Evolutionary conservation across 768 basidiomycete species (phyloP).

Genomic region (Boletus vinaceobasis): DNA sequence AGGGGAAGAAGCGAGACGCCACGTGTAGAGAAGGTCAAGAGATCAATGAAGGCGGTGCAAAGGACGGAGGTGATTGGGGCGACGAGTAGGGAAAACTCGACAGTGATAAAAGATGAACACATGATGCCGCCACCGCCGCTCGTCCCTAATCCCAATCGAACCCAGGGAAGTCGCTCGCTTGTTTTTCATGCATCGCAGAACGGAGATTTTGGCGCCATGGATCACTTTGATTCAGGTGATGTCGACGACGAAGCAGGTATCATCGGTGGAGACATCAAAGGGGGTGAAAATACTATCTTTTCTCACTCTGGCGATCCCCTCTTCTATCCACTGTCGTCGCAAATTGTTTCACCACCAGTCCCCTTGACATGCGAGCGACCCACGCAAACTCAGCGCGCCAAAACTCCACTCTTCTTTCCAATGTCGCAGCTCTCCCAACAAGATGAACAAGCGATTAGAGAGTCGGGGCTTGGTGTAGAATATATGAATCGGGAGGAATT

Average conservation of each 20-base stretch:
- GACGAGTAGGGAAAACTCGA: conserved; percentile 13
- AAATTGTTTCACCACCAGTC: conserved; percentile 8
- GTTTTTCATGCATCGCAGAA: conserved; percentile 17
- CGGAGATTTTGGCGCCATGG: conserved; percentile 16
- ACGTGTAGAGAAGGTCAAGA: conserved; percentile 44
- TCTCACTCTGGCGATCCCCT: conserved; percentile 15
- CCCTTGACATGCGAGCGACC: background rate
- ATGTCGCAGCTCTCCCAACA: conserved; percentile 60
- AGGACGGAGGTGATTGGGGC: conserved; percentile 21
- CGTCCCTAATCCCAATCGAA: conserved; percentile 15
- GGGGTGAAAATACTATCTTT: background rate
- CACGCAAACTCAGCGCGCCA: conserved; percentile 7
- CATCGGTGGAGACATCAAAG: conserved; percentile 2
- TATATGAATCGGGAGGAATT: conserved; percentile 63
- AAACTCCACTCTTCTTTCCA: conserved; percentile 41
- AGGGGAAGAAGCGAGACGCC: conserved; percentile 33
- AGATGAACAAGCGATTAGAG: conserved; percentile 49
- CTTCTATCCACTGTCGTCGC: conserved; percentile 27
- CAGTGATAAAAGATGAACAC: conserved; percentile 19
- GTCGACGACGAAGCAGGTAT: background rate
- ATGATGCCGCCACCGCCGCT: conserved; percentile 41
- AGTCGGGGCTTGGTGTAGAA: conserved; percentile 66
- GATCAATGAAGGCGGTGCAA: conserved; percentile 37
- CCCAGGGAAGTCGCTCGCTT: conserved; percentile 7
- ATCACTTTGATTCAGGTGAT: conserved; percentile 1